Conservation (phyloP, 2,329 filamentous ascomycete species). For the Penicillium sp. region DNA sequence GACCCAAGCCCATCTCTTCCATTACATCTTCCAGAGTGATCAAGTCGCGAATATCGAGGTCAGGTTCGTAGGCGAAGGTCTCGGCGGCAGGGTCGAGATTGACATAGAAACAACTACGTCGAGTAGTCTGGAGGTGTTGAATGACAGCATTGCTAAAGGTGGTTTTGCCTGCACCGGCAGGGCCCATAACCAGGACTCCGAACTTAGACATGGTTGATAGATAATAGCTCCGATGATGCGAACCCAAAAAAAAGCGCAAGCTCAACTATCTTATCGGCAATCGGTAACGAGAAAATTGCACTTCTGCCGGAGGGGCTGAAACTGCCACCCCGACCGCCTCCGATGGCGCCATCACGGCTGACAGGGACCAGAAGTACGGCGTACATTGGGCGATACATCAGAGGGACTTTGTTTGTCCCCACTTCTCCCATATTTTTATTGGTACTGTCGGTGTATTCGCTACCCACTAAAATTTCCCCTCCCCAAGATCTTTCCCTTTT, state of each 20-base stretch:
- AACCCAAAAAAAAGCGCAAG: neutral
- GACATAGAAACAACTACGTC: conserved; percentile 94
- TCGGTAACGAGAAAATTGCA: conserved; percentile 18
- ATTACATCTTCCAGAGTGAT: conserved; percentile 94
- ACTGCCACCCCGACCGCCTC: conserved; percentile 31
- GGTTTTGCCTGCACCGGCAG: conserved; percentile 93
- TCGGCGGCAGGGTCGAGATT: conserved; percentile 98
- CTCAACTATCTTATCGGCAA: conserved; percentile 21
- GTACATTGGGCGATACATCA: conserved; percentile 8
- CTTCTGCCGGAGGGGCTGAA: conserved; percentile 8
- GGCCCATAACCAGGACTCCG: conserved; percentile 92
- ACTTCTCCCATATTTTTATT: neutral
- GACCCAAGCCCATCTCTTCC: conserved; percentile 88
- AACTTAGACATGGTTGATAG: conserved; percentile 77
- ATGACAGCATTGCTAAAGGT: conserved; percentile 95
- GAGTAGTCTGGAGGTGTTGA: conserved; percentile 85
- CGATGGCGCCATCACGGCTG: conserved; percentile 33
- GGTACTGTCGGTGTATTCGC: conserved; percentile 17
- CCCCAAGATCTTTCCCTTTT: conserved; percentile 25
- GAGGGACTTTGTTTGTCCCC: conserved; percentile 11
- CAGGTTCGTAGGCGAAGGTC: conserved; percentile 84
- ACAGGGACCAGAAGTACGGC: conserved; percentile 15
- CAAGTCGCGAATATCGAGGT: conserved; percentile 93
- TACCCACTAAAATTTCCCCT: conserved; percentile 28
- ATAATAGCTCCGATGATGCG: neutral